Evolutionary conservation across 2,329 filamentous ascomycete species (phyloP), one percentile per base, ranked within the genome.

Genomic region (Didymella lethalis): DNA sequence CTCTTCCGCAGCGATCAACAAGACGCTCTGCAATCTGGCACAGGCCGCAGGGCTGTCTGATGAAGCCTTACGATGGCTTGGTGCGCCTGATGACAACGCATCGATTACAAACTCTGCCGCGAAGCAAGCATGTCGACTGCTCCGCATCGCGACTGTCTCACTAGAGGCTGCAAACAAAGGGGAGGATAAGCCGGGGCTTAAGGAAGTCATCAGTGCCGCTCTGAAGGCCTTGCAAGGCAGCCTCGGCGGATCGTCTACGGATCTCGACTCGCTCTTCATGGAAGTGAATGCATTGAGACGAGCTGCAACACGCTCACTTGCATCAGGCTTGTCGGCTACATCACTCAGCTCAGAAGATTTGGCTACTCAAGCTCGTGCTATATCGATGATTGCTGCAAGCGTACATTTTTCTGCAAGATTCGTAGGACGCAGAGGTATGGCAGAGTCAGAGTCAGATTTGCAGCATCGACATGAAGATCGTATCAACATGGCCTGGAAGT

Each of bases 241-340:
- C 36, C 54, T 77, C 23, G 67, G 65, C 29, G 77, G 76, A 18
- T 70, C 75, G 28, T 54, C 65, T 2, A 48, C 66, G 18, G 75
- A 77, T 20, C 64, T 78, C 11, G 76, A 79, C 53, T 57, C 63
- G 6, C 63, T 79, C 7, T 73, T 78, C 46, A 61, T 71, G 34
- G 76, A 79, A 56, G 69, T 71, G 3, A 73, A 74, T 52, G 62
- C 68, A 6, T 55, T 78, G 28, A 66, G 77, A 53, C 72, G 73
- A 48, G 62, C 66, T 34, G 75, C 73, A 20, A 70, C 67, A 7
- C 67, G 66, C 58, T 52, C 67, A 6, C 62, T 76, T 8, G 60
- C 64, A 29, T 58, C 62, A 40, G 52, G 45, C 20, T 47, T 59
- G 4, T 43, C 56, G 7, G 20, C 46, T 8, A 41, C 34, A n/a